Conservation (phyloP, 805 yeast genomes). For the Nadsonia fulvescens region DNA sequence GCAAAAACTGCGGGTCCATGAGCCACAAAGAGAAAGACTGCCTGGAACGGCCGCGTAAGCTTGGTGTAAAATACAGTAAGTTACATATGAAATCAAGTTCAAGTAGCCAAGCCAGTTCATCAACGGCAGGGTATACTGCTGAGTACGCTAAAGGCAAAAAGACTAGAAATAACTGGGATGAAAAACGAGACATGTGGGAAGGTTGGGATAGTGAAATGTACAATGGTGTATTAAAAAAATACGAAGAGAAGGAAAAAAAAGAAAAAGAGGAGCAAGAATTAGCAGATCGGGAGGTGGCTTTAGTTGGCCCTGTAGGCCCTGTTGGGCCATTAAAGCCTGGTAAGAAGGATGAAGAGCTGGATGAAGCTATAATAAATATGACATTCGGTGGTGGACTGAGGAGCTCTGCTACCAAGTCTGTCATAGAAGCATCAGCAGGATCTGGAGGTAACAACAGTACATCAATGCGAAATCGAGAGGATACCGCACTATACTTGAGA, state of each 20-base stretch:
- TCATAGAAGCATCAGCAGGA: too few relatives aligned
- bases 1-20: conserved; percentile 40
- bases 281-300: conserved; percentile 7
- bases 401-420: too few relatives aligned
- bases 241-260: conserved; percentile 10
- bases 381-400: too few relatives aligned
- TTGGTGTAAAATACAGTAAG: conserved; percentile 20
- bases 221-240: conserved; percentile 27
- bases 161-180: conserved; percentile 33
- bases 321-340: too few relatives aligned
- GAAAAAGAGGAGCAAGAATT: conserved; percentile 7
- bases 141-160: conserved; percentile 12
- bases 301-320: too few relatives aligned
- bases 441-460: too few relatives aligned
- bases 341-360: too few relatives aligned
- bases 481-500: conserved; percentile 49
- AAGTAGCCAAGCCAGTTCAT: too few relatives aligned
- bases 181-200: conserved; percentile 64
- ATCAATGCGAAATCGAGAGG: too few relatives aligned
- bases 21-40: conserved; percentile 36
- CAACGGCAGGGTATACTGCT: too few relatives aligned
- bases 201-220: conserved; percentile 56
- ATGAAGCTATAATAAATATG: too few relatives aligned
- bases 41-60: conserved; percentile 34
- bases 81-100: conserved; percentile 15